These are phyloP conservation scores for Cinchona pubescens DNA, from an alignment of 257 asterid species.

Conservation along the genomic window DNA sequence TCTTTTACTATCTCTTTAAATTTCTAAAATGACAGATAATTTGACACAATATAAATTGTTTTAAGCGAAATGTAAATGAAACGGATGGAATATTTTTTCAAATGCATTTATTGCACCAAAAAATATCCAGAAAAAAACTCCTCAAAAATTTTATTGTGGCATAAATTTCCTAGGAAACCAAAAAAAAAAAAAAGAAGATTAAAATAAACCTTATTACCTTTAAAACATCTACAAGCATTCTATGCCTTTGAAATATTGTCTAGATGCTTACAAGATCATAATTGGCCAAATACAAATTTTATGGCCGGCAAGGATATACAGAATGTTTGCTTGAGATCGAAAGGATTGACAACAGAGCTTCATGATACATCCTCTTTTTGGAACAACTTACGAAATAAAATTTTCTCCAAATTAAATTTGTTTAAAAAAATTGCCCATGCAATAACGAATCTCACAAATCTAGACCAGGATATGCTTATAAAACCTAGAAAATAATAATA, in stretches of 20 bases:
- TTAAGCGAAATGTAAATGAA: no score
- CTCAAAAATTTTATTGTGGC: neutral
- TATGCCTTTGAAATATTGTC: neutral
- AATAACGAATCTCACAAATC: neutral
- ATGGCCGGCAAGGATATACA: conserved; percentile 1
- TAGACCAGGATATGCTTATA: neutral
- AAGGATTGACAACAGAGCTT: no score
- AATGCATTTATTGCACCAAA: neutral
- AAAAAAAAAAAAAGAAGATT: neutral
- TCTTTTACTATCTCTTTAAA: no score
- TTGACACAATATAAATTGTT: no score
- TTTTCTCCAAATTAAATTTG: no score
- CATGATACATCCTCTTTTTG: no score
- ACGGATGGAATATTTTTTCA: no score
- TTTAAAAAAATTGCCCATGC: neutral
- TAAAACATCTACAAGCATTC: neutral
- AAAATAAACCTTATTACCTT: neutral
- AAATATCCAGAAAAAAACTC: neutral
- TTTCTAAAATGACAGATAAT: no score
- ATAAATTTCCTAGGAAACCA: neutral
- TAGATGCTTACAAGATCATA: no score
- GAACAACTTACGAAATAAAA: no score
- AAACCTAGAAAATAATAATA: neutral
- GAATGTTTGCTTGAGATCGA: neutral
- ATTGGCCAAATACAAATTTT: no score